Base-by-base conservation (phyloP, 805 yeast species). In the Hanseniaspora mollemarum region DNA sequence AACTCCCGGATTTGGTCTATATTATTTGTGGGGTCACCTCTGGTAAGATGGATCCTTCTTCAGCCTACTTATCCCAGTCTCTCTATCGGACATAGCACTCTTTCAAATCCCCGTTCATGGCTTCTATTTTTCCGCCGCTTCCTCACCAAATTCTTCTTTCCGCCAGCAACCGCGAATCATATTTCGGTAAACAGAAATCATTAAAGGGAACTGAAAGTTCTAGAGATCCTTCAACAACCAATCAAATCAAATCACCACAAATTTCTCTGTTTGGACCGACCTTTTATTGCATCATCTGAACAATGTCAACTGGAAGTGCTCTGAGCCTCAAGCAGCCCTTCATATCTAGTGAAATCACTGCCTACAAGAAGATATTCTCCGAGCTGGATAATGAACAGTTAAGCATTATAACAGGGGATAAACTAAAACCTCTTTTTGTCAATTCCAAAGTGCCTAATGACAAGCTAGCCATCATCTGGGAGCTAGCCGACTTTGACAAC, bases 401-500 rank as follows among this genome's bases (percentile, higher is more conserved):
- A 41, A 95, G 95, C 4, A 73, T 82, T 28, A 83, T 90, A 53
- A 83, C 96, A 3, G 98, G 98, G 32, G 88, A 83, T 35, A 78
- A 81, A 36, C 85, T 95, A 12, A 77, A 92, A 57, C 73, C 86
- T 12, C 71, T 94, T 6, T 79, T 92, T 56, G 95, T 87, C 59
- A 83, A 83, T 53, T 80, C 94, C 2, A 94, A 94, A 1, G 72
- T 92, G 43, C 80, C 92, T 5, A 81, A 94, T 3, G 71, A 80
- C 16, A 68, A 76, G 28, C 71, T 92, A 32, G 95, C 96, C 9
- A 92, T 87, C 65, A 81, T 92, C 55, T 92, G 98, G 98, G 88
- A 84, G 64, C 63, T 83, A 32, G 87, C 95, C n/a, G 99, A 92
- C 67, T 75, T 77, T n/a, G 80, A 78, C 53, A 87, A 87, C 67